Evolutionary conservation across 1,284 basidiomycete species (phyloP).

Genomic region (Singerocomus rubriflavus): DNA sequence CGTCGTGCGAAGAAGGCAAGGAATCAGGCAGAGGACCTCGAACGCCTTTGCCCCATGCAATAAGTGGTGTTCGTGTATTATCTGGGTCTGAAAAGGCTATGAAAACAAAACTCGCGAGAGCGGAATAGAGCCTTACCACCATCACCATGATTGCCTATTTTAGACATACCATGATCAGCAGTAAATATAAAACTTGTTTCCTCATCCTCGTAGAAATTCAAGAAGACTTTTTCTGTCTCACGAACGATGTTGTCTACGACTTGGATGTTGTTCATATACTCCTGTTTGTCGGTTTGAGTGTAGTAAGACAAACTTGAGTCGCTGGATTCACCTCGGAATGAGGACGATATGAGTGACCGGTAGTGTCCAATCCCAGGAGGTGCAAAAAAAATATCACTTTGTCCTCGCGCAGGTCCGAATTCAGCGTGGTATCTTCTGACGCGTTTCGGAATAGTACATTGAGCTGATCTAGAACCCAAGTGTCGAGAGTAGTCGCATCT

Average conservation of each 20-base stretch:
- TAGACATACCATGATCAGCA: conserved; percentile 90
- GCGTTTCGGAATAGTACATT: conserved; percentile 61
- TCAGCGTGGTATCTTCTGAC: conserved; percentile 46
- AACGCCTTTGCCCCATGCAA: conserved; percentile 83
- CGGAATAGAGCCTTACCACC: conserved; percentile 52
- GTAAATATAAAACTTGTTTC: conserved; percentile 83
- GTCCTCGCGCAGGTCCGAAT: conserved; percentile 49
- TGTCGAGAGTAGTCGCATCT: conserved; percentile 79
- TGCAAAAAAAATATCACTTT: conserved; percentile 83
- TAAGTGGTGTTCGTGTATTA: conserved; percentile 81
- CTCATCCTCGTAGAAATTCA: conserved; percentile 63
- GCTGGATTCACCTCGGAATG: conserved; percentile 56
- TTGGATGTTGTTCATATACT: conserved; percentile 85
- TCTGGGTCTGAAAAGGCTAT: conserved; percentile 63
- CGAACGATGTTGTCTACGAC: conserved; percentile 79
- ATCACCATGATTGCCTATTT: conserved; percentile 88
- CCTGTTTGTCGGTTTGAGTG: conserved; percentile 38
- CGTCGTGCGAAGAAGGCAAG: conserved; percentile 59
- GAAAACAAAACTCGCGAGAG: conserved; percentile 3
- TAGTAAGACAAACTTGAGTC: not conserved
- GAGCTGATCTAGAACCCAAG: conserved; percentile 78
- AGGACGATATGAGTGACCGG: conserved; percentile 87
- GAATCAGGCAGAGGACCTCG: conserved; percentile 61
- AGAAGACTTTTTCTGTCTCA: conserved; percentile 61
- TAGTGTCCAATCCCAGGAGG: conserved; percentile 83